Evolutionary conservation across 2,329 filamentous ascomycete genomes (phyloP).

Genomic region (Stagonosporopsis tanaceti): DNA sequence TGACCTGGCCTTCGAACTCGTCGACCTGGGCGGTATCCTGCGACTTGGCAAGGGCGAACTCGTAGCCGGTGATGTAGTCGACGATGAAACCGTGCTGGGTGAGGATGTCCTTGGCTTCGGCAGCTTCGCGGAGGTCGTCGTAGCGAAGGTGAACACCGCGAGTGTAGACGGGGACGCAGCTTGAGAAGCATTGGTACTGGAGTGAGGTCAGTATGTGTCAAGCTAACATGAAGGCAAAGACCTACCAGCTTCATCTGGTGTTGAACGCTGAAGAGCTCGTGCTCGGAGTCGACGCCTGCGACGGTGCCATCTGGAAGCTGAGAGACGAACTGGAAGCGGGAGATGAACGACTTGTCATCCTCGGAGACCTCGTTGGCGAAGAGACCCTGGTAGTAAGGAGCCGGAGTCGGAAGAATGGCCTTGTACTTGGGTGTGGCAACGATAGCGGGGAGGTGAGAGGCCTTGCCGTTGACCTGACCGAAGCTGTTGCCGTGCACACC

Average conservation of each 20-base stretch:
- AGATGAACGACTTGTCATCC: slow-evolving; percentile 30
- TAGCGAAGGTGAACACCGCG: slow-evolving; percentile 46
- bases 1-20: slow-evolving; percentile 46
- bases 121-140: slow-evolving; percentile 50
- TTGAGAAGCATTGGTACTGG: slow-evolving; percentile 40
- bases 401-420: slow-evolving; percentile 24
- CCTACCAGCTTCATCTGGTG: slow-evolving; percentile 43
- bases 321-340: slow-evolving; percentile 36
- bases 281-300: slow-evolving; percentile 35
- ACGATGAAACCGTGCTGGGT: slow-evolving; percentile 30
- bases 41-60: slow-evolving; percentile 36
- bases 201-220: slow-evolving; percentile 25
- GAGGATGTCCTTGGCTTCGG: slow-evolving; percentile 36
- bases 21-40: slow-evolving; percentile 36
- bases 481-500: slow-evolving; percentile 12
- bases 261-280: slow-evolving; percentile 34
- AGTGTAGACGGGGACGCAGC: slow-evolving; percentile 30
- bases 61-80: slow-evolving; percentile 31
- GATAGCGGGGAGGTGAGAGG: slow-evolving; percentile 15
- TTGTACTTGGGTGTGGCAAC: slow-evolving; percentile 18
- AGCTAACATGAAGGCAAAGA: background rate
- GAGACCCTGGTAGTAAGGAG: slow-evolving; percentile 22
- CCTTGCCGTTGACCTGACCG: slow-evolving; percentile 24
- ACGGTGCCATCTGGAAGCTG: slow-evolving; percentile 30
- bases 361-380: slow-evolving; percentile 41